Conservation (phyloP, 1,284 basidiomycete genomes). For the Naganishia cerealis region DNA sequence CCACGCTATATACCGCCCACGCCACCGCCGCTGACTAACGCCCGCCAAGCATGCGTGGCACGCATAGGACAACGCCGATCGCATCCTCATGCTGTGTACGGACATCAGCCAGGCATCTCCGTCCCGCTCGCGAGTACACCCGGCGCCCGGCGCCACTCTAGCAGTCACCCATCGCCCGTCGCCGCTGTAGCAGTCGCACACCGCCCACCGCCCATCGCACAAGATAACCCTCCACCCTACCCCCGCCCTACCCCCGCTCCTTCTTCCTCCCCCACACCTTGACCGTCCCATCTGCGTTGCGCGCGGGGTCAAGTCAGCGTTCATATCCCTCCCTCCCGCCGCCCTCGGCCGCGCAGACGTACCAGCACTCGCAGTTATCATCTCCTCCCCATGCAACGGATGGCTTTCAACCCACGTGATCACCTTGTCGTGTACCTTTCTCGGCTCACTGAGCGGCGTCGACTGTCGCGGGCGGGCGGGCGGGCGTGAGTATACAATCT, state of each 20-base stretch:
- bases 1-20: not conserved
- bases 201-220: too few species aligned
- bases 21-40: not conserved
- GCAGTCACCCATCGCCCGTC: too few species aligned
- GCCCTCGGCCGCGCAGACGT: slow-evolving; percentile 16
- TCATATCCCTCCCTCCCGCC: slow-evolving; percentile 12
- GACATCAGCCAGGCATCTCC: too few species aligned
- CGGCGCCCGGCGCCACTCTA: too few species aligned
- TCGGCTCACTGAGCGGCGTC: slow-evolving; percentile 65
- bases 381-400: slow-evolving; percentile 71
- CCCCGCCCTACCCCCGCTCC: slow-evolving; percentile 27
- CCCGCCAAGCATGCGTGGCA: not conserved
- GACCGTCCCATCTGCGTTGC: slow-evolving; percentile 64
- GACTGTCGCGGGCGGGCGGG: slow-evolving; percentile 56
- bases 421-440: slow-evolving; percentile 73
- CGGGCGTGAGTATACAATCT: slow-evolving; percentile 4
- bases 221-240: too few species aligned
- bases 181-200: too few species aligned
- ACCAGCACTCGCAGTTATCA: slow-evolving; percentile 80
- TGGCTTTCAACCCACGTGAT: slow-evolving; percentile 89
- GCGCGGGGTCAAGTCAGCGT: slow-evolving; percentile 27
- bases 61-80: too few species aligned
- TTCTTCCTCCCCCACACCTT: slow-evolving; percentile 66
- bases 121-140: too few species aligned
- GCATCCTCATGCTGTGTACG: slow-evolving; percentile 15